A percentile compares a stretch with the other conserved stretches of the same genome.
phyloP scores from a whole-genome alignment of 352 stramenopile genomes.

The Phytopythium helicoides region DNA sequence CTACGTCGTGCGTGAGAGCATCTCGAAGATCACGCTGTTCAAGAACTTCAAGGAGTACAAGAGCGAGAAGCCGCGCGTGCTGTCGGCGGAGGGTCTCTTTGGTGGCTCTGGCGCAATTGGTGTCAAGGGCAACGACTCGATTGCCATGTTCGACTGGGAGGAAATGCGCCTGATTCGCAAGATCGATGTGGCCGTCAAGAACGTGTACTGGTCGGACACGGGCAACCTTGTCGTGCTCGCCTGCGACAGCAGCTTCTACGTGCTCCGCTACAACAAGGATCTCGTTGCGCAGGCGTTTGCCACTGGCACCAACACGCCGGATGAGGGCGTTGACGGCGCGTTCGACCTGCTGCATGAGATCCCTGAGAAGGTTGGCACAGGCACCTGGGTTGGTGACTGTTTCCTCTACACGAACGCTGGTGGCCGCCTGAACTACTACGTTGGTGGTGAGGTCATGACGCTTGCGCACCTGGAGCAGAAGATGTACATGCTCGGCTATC shows the following conservation, averaged over 20 bases:
- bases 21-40: conserved; percentile 96
- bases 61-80: conserved; percentile 92
- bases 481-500: conserved; percentile 98
- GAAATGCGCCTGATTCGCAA: conserved; percentile 96
- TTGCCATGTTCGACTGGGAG: conserved; percentile 99
- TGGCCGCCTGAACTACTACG: conserved; percentile 97
- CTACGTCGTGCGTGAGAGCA: conserved; percentile 98
- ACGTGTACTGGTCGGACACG: conserved; percentile 97
- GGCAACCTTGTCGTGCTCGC: conserved; percentile 96
- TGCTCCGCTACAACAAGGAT: conserved; percentile 95
- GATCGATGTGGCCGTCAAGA: conserved; percentile 96
- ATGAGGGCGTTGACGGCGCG: conserved; percentile 96
- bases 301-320: conserved; percentile 79
- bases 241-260: conserved; percentile 95
- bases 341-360: conserved; percentile 99
- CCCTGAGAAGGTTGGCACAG: conserved; percentile 93
- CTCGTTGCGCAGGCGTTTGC: conserved; percentile 87
- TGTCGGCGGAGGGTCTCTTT: conserved; percentile 95
- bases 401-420: conserved; percentile 98
- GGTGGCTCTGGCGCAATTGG: conserved; percentile 93
- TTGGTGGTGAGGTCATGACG: conserved; percentile 99
- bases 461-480: conserved; percentile 95
- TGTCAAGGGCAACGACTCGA: conserved; percentile 94
- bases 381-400: conserved; percentile 99
- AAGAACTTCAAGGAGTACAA: conserved; percentile 99